These are phyloP conservation scores for Dorcoceras hygrometricum DNA, from an alignment of 257 asterid species.

Conservation along the genomic window DNA sequence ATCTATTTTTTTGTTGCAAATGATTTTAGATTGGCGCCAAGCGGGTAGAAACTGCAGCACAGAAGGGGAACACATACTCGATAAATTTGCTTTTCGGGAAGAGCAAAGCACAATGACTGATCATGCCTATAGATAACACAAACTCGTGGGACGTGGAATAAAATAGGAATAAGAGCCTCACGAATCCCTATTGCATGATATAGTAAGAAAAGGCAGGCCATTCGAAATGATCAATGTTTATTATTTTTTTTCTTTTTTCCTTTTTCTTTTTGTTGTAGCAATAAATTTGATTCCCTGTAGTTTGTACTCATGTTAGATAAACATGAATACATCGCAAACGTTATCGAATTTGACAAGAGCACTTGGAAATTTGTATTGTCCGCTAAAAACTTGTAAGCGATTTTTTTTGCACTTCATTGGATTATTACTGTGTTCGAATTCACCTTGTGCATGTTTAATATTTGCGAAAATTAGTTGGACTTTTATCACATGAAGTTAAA, in stretches of 20 bases:
- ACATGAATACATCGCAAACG: background rate
- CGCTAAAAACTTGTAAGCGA: no score
- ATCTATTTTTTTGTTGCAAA: conserved; percentile 18
- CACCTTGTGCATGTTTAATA: no score
- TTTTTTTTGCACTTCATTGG: no score
- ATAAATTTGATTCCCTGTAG: background rate
- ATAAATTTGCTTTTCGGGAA: conserved; percentile 68
- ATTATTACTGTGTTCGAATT: no score
- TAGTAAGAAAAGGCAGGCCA: background rate
- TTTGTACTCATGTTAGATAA: background rate
- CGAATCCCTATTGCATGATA: no score
- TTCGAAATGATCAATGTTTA: background rate
- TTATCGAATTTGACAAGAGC: background rate
- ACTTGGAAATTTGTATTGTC: background rate
- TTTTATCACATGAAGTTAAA: no score
- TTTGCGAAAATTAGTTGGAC: no score
- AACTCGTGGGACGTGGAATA: background rate
- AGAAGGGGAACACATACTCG: conserved; percentile 80
- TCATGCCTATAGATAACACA: background rate
- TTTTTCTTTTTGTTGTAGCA: background rate
- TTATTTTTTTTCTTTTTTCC: no score
- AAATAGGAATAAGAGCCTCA: background rate
- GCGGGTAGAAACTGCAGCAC: conserved; percentile 72
- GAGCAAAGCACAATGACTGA: conserved; percentile 36
- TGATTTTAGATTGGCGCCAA: conserved; percentile 71